Conservation (phyloP, 306 rosid species). For the Purshia tridentata region DNA sequence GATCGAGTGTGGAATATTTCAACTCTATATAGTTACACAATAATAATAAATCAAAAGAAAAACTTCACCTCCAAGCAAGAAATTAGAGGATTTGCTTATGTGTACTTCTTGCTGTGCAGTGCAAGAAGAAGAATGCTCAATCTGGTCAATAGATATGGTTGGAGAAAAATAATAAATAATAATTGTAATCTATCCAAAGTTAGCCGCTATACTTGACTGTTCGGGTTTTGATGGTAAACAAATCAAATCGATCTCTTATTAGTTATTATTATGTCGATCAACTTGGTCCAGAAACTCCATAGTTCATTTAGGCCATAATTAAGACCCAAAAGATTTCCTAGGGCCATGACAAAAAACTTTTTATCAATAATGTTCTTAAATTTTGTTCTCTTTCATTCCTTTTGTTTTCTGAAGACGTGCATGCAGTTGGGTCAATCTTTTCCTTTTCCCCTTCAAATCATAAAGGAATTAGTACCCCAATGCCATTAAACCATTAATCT, state of each 20-base stretch:
- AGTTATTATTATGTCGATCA: no score
- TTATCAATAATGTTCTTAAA: no score
- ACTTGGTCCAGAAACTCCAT: no score
- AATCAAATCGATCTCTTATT: no score
- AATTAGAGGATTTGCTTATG: background rate
- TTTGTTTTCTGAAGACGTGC: no score
- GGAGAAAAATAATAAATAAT: background rate
- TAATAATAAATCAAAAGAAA: background rate
- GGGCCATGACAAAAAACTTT: no score
- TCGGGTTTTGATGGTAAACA: background rate
- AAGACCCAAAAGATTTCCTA: no score
- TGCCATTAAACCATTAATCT: background rate
- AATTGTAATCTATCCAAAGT: background rate
- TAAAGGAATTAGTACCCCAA: background rate
- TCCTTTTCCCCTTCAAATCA: background rate
- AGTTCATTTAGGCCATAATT: no score
- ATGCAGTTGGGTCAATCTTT: no score
- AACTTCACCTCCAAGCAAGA: slow-evolving; percentile 7
- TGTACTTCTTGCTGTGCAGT: slow-evolving; percentile 21
- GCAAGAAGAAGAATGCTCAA: slow-evolving; percentile 4
- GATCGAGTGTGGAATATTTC: background rate
- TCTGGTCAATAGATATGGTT: background rate
- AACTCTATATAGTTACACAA: background rate
- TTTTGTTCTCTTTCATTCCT: no score
- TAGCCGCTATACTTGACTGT: slow-evolving; percentile 7